Percentiles rank a stretch among this genome's conserved stretches.
Conservation (phyloP, 495 filamentous ascomycete genomes). For the Xylaria telfairii region DNA sequence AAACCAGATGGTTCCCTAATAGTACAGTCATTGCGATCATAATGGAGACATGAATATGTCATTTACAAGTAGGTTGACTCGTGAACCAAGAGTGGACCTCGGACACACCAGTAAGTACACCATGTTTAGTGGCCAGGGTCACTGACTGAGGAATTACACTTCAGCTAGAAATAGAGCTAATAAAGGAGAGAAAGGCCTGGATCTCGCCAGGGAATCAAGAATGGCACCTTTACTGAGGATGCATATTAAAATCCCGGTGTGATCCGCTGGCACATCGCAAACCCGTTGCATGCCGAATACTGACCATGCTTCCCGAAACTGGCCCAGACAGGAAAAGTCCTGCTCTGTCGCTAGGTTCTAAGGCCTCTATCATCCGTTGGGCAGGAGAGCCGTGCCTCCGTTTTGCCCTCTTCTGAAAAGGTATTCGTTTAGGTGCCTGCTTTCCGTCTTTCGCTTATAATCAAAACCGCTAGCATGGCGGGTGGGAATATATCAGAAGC, state of each 20-base stretch:
- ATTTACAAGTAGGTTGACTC: constrained; percentile 12
- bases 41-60: constrained; percentile 11
- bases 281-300: constrained; percentile 3
- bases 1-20: background rate
- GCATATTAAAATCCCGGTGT: background rate
- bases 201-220: background rate
- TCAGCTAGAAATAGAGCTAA: background rate
- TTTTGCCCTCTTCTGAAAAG: background rate
- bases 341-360: background rate
- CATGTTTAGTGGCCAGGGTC: background rate
- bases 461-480: background rate
- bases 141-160: background rate
- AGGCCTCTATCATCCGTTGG: background rate
- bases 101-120: background rate
- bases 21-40: background rate
- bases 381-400: background rate
- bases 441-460: background rate
- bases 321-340: background rate
- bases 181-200: background rate
- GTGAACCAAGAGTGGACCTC: constrained; percentile 1
- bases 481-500: constrained; percentile 4
- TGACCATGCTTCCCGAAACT: constrained; percentile 6
- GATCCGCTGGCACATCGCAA: background rate
- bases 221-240: background rate
- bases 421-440: background rate